phyloP scores from a whole-genome alignment of 2,329 filamentous ascomycete genomes.

The Alternaria incomplexa region DNA sequence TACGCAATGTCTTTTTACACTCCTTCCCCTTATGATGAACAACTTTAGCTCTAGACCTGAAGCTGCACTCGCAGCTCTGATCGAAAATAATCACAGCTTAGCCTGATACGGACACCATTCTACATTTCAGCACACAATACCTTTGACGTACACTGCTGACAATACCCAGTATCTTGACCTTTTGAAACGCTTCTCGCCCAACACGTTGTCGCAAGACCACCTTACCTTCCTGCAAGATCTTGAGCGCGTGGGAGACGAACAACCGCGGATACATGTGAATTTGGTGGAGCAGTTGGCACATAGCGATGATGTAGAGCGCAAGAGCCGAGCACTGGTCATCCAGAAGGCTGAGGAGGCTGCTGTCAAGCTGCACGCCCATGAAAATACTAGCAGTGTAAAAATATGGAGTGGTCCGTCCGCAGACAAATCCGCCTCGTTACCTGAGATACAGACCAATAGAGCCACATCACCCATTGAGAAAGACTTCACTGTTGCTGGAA shows the following conservation, averaged over 20 bases:
- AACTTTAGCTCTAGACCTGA: conserved; percentile 60
- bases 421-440: conserved; percentile 31
- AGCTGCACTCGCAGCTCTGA: conserved; percentile 54
- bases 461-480: conserved; percentile 68
- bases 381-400: conserved; percentile 41
- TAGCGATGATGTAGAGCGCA: conserved; percentile 43
- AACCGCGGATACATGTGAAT: conserved; percentile 30
- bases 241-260: conserved; percentile 42
- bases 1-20: conserved; percentile 34
- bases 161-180: conserved; percentile 46
- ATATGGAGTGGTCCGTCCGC: conserved; percentile 51
- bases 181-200: conserved; percentile 48
- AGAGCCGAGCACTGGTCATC: conserved; percentile 42
- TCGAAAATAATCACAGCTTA: conserved; percentile 53
- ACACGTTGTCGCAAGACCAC: conserved; percentile 49
- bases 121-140: not conserved
- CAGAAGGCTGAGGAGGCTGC: conserved; percentile 43
- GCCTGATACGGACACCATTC: conserved; percentile 41
- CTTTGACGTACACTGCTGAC: conserved; percentile 24
- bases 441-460: conserved; percentile 40
- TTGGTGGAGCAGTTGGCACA: conserved; percentile 46
- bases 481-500: conserved; percentile 88
- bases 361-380: conserved; percentile 30
- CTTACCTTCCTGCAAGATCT: conserved; percentile 48
- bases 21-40: conserved; percentile 50